phyloP scores from a whole-genome alignment of 352 stramenopile genomes.

The Lagenidium giganteum region DNA sequence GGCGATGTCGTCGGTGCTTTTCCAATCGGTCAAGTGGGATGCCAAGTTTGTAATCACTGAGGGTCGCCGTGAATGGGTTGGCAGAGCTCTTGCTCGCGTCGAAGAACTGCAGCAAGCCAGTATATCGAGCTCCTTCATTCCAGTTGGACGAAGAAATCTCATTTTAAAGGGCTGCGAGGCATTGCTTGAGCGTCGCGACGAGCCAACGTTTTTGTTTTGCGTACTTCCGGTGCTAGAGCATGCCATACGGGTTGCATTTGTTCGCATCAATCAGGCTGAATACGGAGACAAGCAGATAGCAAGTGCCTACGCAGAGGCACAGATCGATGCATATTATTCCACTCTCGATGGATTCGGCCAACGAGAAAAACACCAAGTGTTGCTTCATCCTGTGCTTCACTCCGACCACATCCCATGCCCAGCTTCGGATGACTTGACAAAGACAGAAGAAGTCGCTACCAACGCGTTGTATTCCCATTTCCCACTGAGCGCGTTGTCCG shows the following conservation, averaged over 20 bases:
- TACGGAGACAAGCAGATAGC: slow-evolving; percentile 21
- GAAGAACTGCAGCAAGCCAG: too few species aligned
- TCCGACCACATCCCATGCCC: slow-evolving; percentile 1
- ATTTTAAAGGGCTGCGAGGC: slow-evolving; percentile 18
- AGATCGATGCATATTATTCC: slow-evolving; percentile 56
- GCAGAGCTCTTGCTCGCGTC: too few species aligned
- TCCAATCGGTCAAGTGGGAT: not conserved
- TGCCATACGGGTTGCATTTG: slow-evolving; percentile 36
- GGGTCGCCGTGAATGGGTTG: slow-evolving; percentile 17
- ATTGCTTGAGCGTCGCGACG: slow-evolving; percentile 20
- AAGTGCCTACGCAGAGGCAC: slow-evolving; percentile 27
- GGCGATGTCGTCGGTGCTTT: slow-evolving; percentile 17
- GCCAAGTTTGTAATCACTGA: slow-evolving; percentile 18
- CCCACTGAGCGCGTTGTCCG: slow-evolving; percentile 21
- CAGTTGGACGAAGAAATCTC: slow-evolving; percentile 20
- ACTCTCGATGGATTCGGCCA: slow-evolving; percentile 63
- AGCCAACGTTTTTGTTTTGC: slow-evolving; percentile 41
- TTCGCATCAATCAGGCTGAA: slow-evolving; percentile 23
- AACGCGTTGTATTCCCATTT: slow-evolving; percentile 40
- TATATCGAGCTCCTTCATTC: slow-evolving; percentile 30
- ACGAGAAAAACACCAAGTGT: slow-evolving; percentile 48
- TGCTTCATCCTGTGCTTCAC: slow-evolving; percentile 29
- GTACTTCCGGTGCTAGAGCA: slow-evolving; percentile 48
- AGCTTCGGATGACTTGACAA: not conserved
- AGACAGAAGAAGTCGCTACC: not conserved